Conservation (phyloP, 208 protist species). For the Wallacemonas rigidus region DNA sequence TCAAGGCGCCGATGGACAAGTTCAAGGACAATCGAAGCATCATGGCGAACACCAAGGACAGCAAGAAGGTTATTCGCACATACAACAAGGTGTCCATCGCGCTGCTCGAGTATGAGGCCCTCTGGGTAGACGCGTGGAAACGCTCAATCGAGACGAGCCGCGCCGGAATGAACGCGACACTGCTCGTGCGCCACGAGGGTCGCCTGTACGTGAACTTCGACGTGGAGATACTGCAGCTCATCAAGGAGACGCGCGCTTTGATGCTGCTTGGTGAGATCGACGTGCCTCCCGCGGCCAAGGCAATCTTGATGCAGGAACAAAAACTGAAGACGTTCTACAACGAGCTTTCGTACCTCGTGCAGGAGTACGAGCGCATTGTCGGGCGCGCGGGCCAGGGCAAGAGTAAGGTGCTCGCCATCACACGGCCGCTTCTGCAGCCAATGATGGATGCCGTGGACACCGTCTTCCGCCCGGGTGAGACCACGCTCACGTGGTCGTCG, state of each 20-base stretch:
- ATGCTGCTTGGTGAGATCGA: constrained; percentile 93
- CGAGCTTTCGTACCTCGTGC: constrained; percentile 91
- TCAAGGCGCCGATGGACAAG: constrained; percentile 96
- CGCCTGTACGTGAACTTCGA: constrained; percentile 98
- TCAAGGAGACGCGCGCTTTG: constrained; percentile 95
- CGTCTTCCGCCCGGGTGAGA: constrained; percentile 86
- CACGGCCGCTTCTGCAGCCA: constrained; percentile 86
- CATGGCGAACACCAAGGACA: constrained; percentile 95
- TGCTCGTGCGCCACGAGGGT: constrained; percentile 95
- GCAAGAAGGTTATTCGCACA: constrained; percentile 95
- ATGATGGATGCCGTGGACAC: constrained; percentile 92
- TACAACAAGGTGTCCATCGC: constrained; percentile 96
- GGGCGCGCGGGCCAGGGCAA: constrained; percentile 40
- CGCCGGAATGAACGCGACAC: constrained; percentile 94
- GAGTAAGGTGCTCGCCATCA: constrained; percentile 85
- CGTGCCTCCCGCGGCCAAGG: constrained; percentile 86
- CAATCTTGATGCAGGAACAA: constrained; percentile 94
- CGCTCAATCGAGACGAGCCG: constrained; percentile 94
- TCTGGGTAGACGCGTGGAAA: constrained; percentile 96
- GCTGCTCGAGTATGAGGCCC: constrained; percentile 96
- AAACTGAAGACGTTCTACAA: constrained; percentile 96
- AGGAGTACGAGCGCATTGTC: constrained; percentile 91
- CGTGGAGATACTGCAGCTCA: constrained; percentile 95
- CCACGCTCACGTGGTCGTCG: constrained; percentile 95
- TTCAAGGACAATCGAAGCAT: constrained; percentile 95